phyloP scores from a whole-genome alignment of 768 basidiomycete species.

The Rhodotorula kratochvilovae region DNA sequence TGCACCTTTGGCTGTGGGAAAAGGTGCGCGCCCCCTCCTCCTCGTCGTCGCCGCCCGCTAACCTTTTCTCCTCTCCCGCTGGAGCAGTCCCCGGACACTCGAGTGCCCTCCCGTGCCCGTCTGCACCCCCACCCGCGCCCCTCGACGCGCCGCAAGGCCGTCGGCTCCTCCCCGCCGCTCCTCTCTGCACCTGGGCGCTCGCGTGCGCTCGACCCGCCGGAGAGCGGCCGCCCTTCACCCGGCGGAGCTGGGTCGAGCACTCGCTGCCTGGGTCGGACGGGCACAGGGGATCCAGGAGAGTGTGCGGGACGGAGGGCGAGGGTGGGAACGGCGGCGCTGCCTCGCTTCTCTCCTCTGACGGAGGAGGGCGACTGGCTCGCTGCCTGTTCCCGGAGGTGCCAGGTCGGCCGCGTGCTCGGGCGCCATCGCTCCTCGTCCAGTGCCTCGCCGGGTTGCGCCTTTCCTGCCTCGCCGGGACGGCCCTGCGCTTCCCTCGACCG shows the following conservation, averaged over 20 bases:
- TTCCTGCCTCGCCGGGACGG: not conserved
- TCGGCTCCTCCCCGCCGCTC: not conserved
- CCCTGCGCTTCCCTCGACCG: not conserved
- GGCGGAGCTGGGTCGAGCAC: conserved; percentile 10
- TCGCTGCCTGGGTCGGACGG: not conserved
- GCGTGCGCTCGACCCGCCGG: not conserved
- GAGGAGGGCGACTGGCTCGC: not conserved
- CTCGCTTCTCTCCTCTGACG: not conserved
- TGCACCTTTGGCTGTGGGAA: conserved; percentile 28
- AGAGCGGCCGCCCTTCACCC: conserved; percentile 26
- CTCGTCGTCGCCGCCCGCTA: not conserved
- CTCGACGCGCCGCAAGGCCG: too few species aligned
- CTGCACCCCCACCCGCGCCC: too few species aligned
- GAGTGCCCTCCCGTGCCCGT: too few species aligned
- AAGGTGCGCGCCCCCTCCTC: conserved; percentile 15
- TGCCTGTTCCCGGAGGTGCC: not conserved
- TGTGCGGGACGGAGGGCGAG: not conserved
- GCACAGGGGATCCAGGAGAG: not conserved
- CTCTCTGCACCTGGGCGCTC: not conserved
- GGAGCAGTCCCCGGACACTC: too few species aligned
- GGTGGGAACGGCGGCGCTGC: not conserved
- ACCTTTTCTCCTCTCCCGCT: not conserved
- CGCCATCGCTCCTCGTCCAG: too few species aligned
- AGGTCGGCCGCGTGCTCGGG: too few species aligned
- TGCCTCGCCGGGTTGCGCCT: too few species aligned